Base-by-base conservation (phyloP, 495 filamentous ascomycete species). In the Evernia prunastri region DNA sequence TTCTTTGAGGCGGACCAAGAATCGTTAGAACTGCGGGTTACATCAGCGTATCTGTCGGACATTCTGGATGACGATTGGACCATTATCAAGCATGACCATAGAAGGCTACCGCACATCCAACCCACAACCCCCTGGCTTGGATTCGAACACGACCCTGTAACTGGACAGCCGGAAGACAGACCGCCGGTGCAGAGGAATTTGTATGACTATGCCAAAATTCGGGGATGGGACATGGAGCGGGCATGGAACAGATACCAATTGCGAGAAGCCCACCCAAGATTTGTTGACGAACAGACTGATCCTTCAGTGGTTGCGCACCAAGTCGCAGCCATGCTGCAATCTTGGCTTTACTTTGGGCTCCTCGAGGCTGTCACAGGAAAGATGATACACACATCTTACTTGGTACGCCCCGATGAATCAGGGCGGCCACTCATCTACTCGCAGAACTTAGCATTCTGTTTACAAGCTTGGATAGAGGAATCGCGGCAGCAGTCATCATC, bases 281-380 rank as follows among this genome's bases (percentile, higher is more conserved):
- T n/a, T 43, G 56, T 54, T 54, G 35, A 23, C 29, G 31, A 45
- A 40, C 43, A 27, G 56, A 39, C 27, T 33, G 29, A 35, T 45
- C 43, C 37, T 45, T 42, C 18, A 42, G 8, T 40, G 33, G 35
- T 56, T 64, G 54, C 29, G 54, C 36, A 15, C 11, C 23, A 23
- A 40, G 25, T 31, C 7, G n/a, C 62, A 58, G 51, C 51, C 33
- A 29, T 56, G 25, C 25, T 56, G 11, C 20, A 56, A 56, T 25
- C 25, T 33, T 56, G 51, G 51, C 51, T 56, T 56, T 56, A 56
- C 20, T 29, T 56, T 23, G 51, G 51, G 25, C 33, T 56, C 25
- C 51, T 56, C 25, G 51, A 56, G 33, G 25, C 33, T 4, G 8
- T 56, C 25, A 13, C 33, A 12, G 51, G 33, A n/a, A 56, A 56